Percentiles rank a stretch among this genome's conserved stretches.
phyloP scores from a whole-genome alignment of 441 rosid genomes.

The Francoa sonchifolia region DNA sequence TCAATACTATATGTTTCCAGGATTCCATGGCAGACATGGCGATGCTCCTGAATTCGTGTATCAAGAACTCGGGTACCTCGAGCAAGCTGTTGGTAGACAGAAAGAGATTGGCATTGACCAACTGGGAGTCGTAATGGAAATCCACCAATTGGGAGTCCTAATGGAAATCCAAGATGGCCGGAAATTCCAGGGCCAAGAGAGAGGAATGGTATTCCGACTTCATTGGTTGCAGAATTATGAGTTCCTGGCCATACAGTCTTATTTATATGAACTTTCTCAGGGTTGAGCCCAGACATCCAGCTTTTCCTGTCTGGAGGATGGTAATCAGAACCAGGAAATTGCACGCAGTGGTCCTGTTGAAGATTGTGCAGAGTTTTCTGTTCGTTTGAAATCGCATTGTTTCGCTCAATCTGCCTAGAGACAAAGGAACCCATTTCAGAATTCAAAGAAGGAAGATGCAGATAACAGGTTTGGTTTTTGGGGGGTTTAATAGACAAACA shows the following conservation, averaged over 20 bases:
- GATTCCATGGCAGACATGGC: constrained; percentile 76
- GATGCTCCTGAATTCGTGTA: constrained; percentile 55
- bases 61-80: constrained; percentile 61
- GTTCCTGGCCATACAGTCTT: constrained; percentile 91
- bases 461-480: too few relatives aligned
- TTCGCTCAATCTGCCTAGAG: constrained; percentile 45
- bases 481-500: too few relatives aligned
- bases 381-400: constrained; percentile 40
- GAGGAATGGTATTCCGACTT: constrained; percentile 50
- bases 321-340: constrained; percentile 60
- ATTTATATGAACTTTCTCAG: constrained; percentile 47
- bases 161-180: too few relatives aligned
- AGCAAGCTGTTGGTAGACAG: constrained; percentile 68
- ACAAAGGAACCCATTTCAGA: constrained; percentile 49
- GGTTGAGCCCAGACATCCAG: constrained; percentile 64
- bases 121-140: too few relatives aligned
- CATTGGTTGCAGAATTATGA: constrained; percentile 90
- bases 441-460: constrained; percentile 6
- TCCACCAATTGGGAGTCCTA: too few relatives aligned
- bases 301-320: constrained; percentile 50
- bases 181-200: constrained; percentile 7
- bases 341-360: constrained; percentile 21
- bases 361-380: constrained; percentile 46
- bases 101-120: constrained; percentile 73
- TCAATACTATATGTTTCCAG: constrained; percentile 55